Evolutionary conservation across 306 rosid genomes (phyloP), one percentile per base, ranked within the genome.

Genomic region (Cucumis melo): DNA sequence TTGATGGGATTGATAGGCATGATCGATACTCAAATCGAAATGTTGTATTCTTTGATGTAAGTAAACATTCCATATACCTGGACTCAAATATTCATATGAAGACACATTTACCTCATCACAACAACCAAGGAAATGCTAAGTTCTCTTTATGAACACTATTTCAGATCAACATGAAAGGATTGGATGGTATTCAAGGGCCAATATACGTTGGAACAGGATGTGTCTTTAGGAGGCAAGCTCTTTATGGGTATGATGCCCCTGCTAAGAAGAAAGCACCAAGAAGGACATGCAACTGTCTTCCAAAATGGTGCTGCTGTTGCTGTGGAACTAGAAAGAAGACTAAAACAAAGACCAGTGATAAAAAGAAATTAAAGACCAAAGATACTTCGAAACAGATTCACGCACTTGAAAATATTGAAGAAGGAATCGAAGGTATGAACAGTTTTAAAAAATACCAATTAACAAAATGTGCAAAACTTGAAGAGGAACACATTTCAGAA

Each of bases 101-200:
- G 60, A 56, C 51, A 4, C 15, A 53, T 19, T 44, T 74, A 23
- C 44, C 16, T 58, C 41, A 29, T 53, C 73, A 17, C 24, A 2
- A 46, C 72, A 71, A 60, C 53, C 36, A 27, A 70, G 39, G 57
- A 73, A 64, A 58, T 57, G 56, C 80, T 84, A 77, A 85, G 75
- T 29, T 65, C 15, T 36, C 53, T 39, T 23, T 7, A 50, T 71
- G 34, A 32, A 29, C 34, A 66, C 56, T 5, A 53, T 16, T 78
- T 48, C 81, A 89, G 98, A 91, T 93, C 85, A 93, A 93, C 80
- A 91, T 93, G 98, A 93, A 93, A 86, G 98, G 98, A 63, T 84
- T 93, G 66, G 98, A 93, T 54, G 98, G 98, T 21, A 93, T 93
- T 75, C 98, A 93, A 87, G 98, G 98, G 73, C 98, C 98, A 21